Conservation (phyloP, 2,329 filamentous ascomycete genomes). For the Fusarium oligoseptatum region DNA sequence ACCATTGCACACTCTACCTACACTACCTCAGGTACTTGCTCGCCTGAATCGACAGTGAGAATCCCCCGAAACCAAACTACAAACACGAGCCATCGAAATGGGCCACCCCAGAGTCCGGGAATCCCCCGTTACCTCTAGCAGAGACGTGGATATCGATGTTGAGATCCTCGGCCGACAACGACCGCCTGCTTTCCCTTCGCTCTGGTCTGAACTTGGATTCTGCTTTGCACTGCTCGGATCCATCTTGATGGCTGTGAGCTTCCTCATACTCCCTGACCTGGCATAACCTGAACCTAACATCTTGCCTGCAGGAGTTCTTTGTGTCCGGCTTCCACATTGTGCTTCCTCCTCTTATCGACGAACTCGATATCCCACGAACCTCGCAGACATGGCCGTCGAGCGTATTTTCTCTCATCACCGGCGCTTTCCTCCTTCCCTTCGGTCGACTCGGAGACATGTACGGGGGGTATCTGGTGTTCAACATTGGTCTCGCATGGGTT, state of each 20-base stretch:
- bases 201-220: not conserved
- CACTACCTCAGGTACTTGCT: not conserved
- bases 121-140: not conserved
- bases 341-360: constrained; percentile 72
- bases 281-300: not conserved
- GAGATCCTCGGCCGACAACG: not conserved
- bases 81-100: not conserved
- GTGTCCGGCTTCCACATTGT: constrained; percentile 54
- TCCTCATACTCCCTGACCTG: not conserved
- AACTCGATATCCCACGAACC: constrained; percentile 4
- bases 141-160: not conserved
- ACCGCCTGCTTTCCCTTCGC: not conserved
- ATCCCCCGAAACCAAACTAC: not conserved
- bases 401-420: constrained; percentile 56
- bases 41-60: not conserved
- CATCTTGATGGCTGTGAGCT: not conserved
- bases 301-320: not conserved
- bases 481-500: constrained; percentile 72
- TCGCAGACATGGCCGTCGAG: constrained; percentile 8
- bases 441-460: constrained; percentile 73
- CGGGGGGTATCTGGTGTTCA: constrained; percentile 71
- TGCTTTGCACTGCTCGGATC: constrained; percentile 2
- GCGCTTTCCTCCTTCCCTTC: constrained; percentile 69
- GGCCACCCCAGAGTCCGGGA: not conserved
- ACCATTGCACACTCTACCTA: not conserved